A percentile compares a stretch with the other conserved stretches of the same genome.
Evolutionary conservation across 2,329 filamentous ascomycete species (phyloP).

Genomic region (Alternaria sp.): DNA sequence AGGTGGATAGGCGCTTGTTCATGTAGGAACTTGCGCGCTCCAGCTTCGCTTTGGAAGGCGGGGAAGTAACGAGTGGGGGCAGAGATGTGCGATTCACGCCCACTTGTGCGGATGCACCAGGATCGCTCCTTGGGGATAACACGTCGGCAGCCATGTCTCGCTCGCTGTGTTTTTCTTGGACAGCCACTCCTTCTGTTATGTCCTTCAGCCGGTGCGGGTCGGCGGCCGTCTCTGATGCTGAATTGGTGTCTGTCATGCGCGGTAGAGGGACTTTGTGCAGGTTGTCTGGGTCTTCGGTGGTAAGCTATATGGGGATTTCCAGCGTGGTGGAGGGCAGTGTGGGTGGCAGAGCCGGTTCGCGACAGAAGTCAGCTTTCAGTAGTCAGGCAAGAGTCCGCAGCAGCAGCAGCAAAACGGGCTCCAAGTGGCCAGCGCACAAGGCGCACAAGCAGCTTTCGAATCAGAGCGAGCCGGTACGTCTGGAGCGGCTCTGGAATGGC

Average conservation of each 20-base stretch:
- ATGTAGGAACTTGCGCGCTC: conserved; percentile 74
- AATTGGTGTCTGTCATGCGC: conserved; percentile 47
- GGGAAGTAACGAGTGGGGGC: conserved; percentile 61
- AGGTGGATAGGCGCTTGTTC: conserved; percentile 83
- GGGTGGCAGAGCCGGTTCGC: conserved; percentile 13
- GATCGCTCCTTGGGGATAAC: conserved; percentile 45
- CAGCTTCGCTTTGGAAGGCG: conserved; percentile 60
- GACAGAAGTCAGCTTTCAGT: conserved; percentile 5
- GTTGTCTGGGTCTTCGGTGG: conserved; percentile 31
- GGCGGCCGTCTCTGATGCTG: conserved; percentile 26
- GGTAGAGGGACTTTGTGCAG: conserved; percentile 19
- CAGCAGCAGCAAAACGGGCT: conserved; percentile 17
- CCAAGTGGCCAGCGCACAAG: conserved; percentile 34
- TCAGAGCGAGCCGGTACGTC: conserved; percentile 35
- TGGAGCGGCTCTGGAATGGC: conserved; percentile 29
- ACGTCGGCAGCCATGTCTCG: conserved; percentile 51
- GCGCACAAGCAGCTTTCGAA: conserved; percentile 33
- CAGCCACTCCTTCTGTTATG: conserved; percentile 40
- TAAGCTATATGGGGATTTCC: conserved; percentile 12
- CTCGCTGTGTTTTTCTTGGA: conserved; percentile 30
- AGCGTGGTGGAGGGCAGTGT: conserved; percentile 19
- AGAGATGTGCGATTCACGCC: conserved; percentile 53
- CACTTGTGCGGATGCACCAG: conserved; percentile 39
- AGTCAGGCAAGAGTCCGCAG: conserved; percentile 13
- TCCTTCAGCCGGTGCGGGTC: conserved; percentile 40